phyloP scores from a whole-genome alignment of 1,284 basidiomycete genomes.

The Rhodotorula sp. region DNA sequence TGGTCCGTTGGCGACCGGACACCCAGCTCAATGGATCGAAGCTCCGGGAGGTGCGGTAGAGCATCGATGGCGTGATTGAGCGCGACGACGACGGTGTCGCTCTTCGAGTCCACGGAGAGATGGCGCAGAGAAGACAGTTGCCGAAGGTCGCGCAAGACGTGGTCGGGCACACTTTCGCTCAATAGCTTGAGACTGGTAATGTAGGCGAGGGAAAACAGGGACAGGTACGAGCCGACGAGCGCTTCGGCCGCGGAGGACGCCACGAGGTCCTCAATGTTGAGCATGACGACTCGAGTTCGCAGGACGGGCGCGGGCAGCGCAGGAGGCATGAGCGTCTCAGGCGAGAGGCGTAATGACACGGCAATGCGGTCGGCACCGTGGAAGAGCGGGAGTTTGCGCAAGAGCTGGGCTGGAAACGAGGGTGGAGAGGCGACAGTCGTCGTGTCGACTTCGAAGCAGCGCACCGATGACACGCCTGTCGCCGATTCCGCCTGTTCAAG shows the following conservation, averaged over 20 bases:
- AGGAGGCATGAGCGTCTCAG: background rate
- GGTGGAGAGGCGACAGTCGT: background rate
- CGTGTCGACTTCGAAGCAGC: background rate
- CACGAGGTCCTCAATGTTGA: background rate
- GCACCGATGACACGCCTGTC: background rate
- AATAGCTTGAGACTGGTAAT: background rate
- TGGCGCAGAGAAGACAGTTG: background rate
- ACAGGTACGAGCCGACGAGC: background rate
- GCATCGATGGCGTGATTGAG: background rate
- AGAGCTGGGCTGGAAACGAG: background rate
- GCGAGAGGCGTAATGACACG: background rate
- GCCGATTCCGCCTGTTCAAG: background rate
- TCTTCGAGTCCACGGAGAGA: background rate
- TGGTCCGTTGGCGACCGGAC: too few relatives aligned
- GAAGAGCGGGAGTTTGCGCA: background rate
- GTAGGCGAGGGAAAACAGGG: too few relatives aligned
- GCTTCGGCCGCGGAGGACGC: background rate
- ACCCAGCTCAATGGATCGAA: too few relatives aligned
- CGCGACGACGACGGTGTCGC: conserved; percentile 8
- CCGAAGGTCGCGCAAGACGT: too few relatives aligned
- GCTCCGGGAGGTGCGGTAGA: too few relatives aligned
- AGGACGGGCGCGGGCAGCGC: background rate
- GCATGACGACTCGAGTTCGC: background rate
- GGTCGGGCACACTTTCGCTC: background rate
- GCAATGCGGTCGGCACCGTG: background rate